A percentile compares a stretch with the other conserved stretches of the same genome.
Evolutionary conservation across 2,329 filamentous ascomycete species (phyloP).

Genomic region (Lecanicillium sp.): DNA sequence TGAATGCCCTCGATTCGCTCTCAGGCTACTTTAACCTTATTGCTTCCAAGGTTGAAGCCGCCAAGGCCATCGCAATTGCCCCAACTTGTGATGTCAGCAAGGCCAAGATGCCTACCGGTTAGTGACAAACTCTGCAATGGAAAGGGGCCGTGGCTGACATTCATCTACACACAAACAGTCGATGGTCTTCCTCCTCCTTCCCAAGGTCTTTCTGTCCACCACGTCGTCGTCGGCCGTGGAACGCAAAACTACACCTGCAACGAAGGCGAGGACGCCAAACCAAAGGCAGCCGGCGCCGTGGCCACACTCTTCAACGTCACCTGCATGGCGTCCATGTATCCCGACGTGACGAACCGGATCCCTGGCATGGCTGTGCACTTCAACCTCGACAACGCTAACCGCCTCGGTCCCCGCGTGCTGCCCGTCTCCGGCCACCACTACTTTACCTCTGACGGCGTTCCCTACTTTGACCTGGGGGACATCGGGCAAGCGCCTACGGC

Average conservation of each 20-base stretch:
- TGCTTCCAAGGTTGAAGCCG: conserved; percentile 44
- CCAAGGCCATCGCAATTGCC: conserved; percentile 29
- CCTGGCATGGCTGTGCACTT: conserved; percentile 63
- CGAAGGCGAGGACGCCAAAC: conserved; percentile 46
- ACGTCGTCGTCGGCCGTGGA: conserved; percentile 80
- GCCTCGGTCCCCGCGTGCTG: conserved; percentile 51
- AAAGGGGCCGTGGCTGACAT: no score
- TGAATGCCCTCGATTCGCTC: conserved; percentile 35
- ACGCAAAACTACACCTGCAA: conserved; percentile 93
- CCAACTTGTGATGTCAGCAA: conserved; percentile 48
- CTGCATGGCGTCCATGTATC: conserved; percentile 65
- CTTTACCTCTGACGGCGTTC: conserved; percentile 63
- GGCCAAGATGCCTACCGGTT: conserved; percentile 38
- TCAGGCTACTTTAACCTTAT: conserved; percentile 55
- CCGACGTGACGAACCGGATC: conserved; percentile 57
- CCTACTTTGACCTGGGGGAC: conserved; percentile 70
- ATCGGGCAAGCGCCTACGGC: conserved; percentile 55
- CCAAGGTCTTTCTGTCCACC: conserved; percentile 55
- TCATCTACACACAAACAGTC: no score
- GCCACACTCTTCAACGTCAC: conserved; percentile 84
- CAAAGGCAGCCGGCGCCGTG: conserved; percentile 62
- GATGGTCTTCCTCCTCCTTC: conserved; percentile 48
- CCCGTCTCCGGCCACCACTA: conserved; percentile 70
- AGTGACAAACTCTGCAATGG: no score
- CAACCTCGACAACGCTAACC: conserved; percentile 37